phyloP scores from a whole-genome alignment of 768 basidiomycete species.

The Boletus sp. region DNA sequence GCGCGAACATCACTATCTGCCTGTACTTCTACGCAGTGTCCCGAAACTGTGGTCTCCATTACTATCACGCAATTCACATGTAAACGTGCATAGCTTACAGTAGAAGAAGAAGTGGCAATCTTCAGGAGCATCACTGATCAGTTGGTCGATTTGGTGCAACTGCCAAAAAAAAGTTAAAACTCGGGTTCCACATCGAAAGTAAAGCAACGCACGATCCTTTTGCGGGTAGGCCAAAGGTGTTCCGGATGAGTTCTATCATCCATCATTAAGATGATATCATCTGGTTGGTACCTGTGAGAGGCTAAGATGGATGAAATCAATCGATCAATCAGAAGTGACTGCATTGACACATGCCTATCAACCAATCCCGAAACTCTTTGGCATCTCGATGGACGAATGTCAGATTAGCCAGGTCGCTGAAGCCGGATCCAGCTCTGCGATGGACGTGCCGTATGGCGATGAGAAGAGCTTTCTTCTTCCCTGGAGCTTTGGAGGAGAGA shows the following conservation, averaged over 20 bases:
- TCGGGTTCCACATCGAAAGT: background rate
- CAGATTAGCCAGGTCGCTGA: slow-evolving; percentile 4
- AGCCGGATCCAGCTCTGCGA: background rate
- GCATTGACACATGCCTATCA: slow-evolving; percentile 16
- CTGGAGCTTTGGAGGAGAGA: background rate
- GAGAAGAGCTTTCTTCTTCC: slow-evolving; percentile 20
- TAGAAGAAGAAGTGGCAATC: slow-evolving; percentile 54
- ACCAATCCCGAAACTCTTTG: slow-evolving; percentile 1
- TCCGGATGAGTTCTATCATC: slow-evolving; percentile 32
- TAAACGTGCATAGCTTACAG: slow-evolving; percentile 34
- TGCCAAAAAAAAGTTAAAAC: background rate
- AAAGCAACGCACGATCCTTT: slow-evolving; percentile 40
- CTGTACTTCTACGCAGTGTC: slow-evolving; percentile 22
- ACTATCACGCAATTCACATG: background rate
- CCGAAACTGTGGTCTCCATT: slow-evolving; percentile 13
- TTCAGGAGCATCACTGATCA: slow-evolving; percentile 40
- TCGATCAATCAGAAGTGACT: background rate
- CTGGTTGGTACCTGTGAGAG: slow-evolving; percentile 35
- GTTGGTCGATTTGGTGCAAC: slow-evolving; percentile 40
- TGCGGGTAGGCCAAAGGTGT: slow-evolving; percentile 38
- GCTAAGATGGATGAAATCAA: no score
- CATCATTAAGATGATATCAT: slow-evolving; percentile 43
- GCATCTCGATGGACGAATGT: slow-evolving; percentile 20
- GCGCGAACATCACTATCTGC: slow-evolving; percentile 24
- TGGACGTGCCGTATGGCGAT: slow-evolving; percentile 14